phyloP scores from a whole-genome alignment of 129 eudicot species.

The Flaveria sonorensis region DNA sequence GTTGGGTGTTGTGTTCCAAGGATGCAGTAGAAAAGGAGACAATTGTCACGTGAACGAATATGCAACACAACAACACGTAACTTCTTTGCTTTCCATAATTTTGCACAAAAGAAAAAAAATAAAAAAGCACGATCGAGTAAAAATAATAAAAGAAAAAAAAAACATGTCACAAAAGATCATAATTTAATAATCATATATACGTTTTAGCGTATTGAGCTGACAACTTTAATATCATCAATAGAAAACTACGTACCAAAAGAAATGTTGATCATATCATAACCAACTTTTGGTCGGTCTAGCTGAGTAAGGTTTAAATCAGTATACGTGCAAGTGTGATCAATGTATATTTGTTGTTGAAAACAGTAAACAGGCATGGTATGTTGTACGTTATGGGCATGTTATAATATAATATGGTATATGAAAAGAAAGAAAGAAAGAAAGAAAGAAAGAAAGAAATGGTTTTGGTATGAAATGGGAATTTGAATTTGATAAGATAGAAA shows the following conservation, averaged over 20 bases:
- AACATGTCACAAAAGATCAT: neutral
- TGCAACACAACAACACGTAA: conserved; percentile 19
- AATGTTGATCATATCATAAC: too few species aligned
- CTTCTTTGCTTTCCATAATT: neutral
- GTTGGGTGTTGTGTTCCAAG: conserved; percentile 8
- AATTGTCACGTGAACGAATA: conserved; percentile 30
- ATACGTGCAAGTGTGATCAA: too few species aligned
- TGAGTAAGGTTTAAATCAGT: too few species aligned
- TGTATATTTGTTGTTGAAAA: too few species aligned
- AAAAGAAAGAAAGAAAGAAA: neutral
- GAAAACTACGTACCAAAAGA: neutral
- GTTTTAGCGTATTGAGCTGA: neutral
- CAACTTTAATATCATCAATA: neutral
- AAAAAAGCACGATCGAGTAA: too few species aligned
- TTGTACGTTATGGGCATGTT: too few species aligned
- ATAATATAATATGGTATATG: too few species aligned
- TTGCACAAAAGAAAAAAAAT: too few species aligned
- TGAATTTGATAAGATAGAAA: neutral
- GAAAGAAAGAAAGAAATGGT: neutral
- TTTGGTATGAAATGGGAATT: neutral
- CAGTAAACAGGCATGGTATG: too few species aligned
- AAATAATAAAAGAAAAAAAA: too few species aligned
- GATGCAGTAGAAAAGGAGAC: conserved; percentile 30
- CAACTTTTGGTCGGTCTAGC: too few species aligned
- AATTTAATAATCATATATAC: neutral